Percentiles rank a stretch among this genome's conserved stretches.
These are phyloP conservation scores for Tympanopsis confertula DNA, from an alignment of 2,329 filamentous ascomycete species.

Conservation along the genomic window DNA sequence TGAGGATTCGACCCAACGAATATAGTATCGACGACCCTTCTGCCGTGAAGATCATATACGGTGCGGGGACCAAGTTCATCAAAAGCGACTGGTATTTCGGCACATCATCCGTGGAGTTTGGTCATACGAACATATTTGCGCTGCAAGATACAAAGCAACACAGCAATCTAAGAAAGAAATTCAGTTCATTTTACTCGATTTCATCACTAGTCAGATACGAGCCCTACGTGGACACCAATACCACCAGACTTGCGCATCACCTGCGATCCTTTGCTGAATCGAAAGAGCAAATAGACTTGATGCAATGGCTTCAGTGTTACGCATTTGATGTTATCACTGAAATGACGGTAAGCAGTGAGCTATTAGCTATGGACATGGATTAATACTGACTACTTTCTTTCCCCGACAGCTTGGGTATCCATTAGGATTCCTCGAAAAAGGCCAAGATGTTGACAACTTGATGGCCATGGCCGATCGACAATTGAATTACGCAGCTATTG, in stretches of 20 bases:
- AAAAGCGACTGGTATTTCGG: constrained; percentile 14
- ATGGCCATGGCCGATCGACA: too few relatives aligned
- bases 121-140: too few relatives aligned
- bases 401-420: neutral
- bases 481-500: too few relatives aligned
- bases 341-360: constrained; percentile 13
- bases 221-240: constrained; percentile 16
- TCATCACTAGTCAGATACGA: constrained; percentile 17
- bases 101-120: too few relatives aligned
- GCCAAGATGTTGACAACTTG: constrained; percentile 16
- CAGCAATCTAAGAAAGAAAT: too few relatives aligned
- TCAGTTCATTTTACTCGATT: too few relatives aligned
- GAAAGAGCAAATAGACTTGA: constrained; percentile 9
- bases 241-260: constrained; percentile 9
- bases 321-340: constrained; percentile 25
- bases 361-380: neutral
- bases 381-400: neutral
- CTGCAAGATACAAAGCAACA: too few relatives aligned
- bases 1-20: constrained; percentile 33
- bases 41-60: constrained; percentile 27
- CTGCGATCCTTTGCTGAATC: neutral
- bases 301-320: constrained; percentile 21
- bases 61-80: constrained; percentile 21
- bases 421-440: constrained; percentile 20
- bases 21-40: constrained; percentile 30